These are phyloP conservation scores for Annulohypoxylon moriforme DNA, from an alignment of 495 filamentous ascomycete species.

Conservation along the genomic window DNA sequence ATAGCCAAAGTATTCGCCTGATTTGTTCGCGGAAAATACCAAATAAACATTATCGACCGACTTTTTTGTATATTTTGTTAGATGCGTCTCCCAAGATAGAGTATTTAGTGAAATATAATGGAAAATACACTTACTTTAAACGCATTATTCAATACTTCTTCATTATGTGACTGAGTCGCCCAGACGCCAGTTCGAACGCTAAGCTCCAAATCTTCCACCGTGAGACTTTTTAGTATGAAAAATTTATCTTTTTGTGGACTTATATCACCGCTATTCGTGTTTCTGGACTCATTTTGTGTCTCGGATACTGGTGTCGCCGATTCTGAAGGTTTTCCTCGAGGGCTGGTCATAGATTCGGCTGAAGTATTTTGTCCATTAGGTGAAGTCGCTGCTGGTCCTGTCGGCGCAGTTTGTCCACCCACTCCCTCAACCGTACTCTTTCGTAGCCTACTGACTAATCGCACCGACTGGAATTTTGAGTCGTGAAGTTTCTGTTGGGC, in stretches of 20 bases:
- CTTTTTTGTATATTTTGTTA: constrained; percentile 58
- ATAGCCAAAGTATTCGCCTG: constrained; percentile 96
- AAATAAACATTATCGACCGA: constrained; percentile 88
- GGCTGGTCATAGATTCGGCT: constrained; percentile 38
- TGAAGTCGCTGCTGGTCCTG: constrained; percentile 61
- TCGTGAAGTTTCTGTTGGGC: constrained; percentile 91
- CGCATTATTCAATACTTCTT: constrained; percentile 82
- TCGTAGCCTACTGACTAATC: constrained; percentile 90
- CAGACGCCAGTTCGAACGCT: constrained; percentile 88
- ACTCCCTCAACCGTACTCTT: constrained; percentile 68
- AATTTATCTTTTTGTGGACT: constrained; percentile 72
- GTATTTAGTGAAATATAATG: not conserved
- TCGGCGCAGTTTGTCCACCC: constrained; percentile 61
- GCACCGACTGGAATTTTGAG: constrained; percentile 85
- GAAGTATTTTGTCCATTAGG: constrained; percentile 39
- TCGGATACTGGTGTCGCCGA: constrained; percentile 31
- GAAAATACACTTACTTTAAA: constrained; percentile 72
- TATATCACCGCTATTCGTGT: constrained; percentile 22
- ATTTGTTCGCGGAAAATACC: constrained; percentile 98
- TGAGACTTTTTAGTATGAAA: constrained; percentile 94
- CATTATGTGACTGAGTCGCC: constrained; percentile 96
- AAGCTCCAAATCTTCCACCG: constrained; percentile 92
- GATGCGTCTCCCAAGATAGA: not conserved
- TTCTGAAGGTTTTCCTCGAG: constrained; percentile 32
- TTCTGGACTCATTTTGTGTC: constrained; percentile 23